Percentiles rank a stretch among this genome's conserved stretches.
phyloP scores from a whole-genome alignment of 306 rosid genomes.

The Amphicarpaea edgeworthii region DNA sequence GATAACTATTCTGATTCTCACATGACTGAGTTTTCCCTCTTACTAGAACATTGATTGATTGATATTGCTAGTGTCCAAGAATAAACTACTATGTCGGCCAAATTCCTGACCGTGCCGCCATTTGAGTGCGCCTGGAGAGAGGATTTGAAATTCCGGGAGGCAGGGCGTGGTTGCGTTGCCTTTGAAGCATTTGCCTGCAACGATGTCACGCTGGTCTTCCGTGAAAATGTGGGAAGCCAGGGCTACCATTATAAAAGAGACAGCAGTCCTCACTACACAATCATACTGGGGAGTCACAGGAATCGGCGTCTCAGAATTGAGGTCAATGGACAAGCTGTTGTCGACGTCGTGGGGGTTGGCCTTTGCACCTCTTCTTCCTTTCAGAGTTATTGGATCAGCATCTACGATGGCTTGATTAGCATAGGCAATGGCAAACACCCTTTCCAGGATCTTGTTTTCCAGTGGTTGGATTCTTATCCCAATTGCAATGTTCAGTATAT shows the following conservation, averaged over 20 bases:
- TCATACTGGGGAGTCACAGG: conserved; percentile 94
- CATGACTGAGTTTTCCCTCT: neutral
- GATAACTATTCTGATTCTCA: neutral
- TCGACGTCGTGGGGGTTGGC: conserved; percentile 80
- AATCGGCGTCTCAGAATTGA: conserved; percentile 79
- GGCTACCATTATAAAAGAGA: conserved; percentile 96
- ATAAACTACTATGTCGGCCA: conserved; percentile 58
- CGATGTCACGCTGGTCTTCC: conserved; percentile 84
- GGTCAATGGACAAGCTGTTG: conserved; percentile 84
- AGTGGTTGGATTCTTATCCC: conserved; percentile 88
- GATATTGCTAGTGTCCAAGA: neutral
- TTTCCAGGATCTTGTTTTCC: conserved; percentile 84
- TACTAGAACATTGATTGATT: neutral
- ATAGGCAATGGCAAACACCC: conserved; percentile 91
- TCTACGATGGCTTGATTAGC: conserved; percentile 87
- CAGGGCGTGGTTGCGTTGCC: conserved; percentile 92
- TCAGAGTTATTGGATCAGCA: conserved; percentile 92
- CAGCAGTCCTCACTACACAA: conserved; percentile 84
- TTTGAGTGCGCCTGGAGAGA: conserved; percentile 93
- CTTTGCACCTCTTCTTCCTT: conserved; percentile 85
- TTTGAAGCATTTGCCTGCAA: conserved; percentile 95
- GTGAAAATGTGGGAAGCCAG: conserved; percentile 91
- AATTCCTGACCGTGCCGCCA: conserved; percentile 83
- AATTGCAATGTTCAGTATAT: conserved; percentile 79
- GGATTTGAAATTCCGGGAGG: conserved; percentile 85